Evolutionary conservation across 345 rosid genomes (phyloP).

Genomic region (Salix dunnii): DNA sequence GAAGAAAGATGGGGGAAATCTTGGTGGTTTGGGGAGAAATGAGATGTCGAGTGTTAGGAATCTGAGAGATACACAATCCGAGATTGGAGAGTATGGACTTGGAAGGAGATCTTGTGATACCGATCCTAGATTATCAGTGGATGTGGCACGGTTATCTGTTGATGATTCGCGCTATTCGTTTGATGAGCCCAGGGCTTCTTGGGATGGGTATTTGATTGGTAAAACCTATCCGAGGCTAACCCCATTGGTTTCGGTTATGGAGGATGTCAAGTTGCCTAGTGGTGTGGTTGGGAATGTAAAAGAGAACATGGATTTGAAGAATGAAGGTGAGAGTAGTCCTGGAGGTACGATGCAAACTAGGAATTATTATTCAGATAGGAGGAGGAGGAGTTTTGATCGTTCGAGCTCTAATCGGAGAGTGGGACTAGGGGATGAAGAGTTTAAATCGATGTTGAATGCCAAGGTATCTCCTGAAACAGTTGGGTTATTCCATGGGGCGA

Average conservation of each 20-base stretch:
- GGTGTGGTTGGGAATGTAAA: constrained; percentile 33
- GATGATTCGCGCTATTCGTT: constrained; percentile 48
- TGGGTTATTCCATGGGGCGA: constrained; percentile 43
- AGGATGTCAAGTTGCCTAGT: constrained; percentile 43
- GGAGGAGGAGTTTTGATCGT: constrained; percentile 30
- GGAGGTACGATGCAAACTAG: constrained; percentile 34
- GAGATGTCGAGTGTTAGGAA: constrained; percentile 10
- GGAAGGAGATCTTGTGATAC: constrained; percentile 60
- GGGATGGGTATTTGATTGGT: constrained; percentile 71
- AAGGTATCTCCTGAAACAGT: constrained; percentile 45
- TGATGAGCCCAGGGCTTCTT: constrained; percentile 76
- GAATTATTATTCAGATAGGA: constrained; percentile 27
- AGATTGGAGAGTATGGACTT: constrained; percentile 40
- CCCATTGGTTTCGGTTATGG: constrained; percentile 48
- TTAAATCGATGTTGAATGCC: constrained; percentile 25
- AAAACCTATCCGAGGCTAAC: constrained; percentile 44
- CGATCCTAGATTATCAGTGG: constrained; percentile 39
- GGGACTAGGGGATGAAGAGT: constrained; percentile 31
- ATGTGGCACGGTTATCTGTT: constrained; percentile 25
- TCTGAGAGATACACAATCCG: constrained; percentile 37
- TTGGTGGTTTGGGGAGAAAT: not conserved
- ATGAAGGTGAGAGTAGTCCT: constrained; percentile 20
- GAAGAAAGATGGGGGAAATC: constrained; percentile 6
- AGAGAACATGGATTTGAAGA: constrained; percentile 26
- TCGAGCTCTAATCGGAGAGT: constrained; percentile 17